A percentile compares a stretch with the other conserved stretches of the same genome.
Evolutionary conservation across 371 early-diverging fungal genomes (phyloP).

Genomic region (Conidiobolus incongruus): DNA sequence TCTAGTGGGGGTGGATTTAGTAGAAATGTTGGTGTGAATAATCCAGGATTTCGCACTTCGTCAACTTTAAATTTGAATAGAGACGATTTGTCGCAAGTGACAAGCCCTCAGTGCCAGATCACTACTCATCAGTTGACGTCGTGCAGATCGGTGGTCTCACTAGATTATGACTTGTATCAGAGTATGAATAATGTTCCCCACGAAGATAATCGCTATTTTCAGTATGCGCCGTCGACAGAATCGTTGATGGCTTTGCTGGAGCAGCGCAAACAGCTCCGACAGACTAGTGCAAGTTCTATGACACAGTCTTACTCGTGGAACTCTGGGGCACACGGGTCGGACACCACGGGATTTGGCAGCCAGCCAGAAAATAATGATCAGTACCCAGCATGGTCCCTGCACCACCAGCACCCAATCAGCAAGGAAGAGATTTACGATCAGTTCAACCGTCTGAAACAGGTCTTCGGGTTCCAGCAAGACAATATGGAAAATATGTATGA

Average conservation of each 20-base stretch:
- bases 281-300: conserved; percentile 3
- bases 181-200: too few species aligned
- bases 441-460: conserved; percentile 27
- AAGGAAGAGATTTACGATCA: conserved; percentile 36
- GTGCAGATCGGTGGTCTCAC: too few species aligned
- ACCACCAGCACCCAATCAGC: conserved; percentile 31
- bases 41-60: too few species aligned
- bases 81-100: too few species aligned
- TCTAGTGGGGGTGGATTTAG: too few species aligned
- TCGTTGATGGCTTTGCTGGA: conserved; percentile 43
- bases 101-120: too few species aligned
- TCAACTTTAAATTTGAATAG: too few species aligned
- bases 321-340: background rate
- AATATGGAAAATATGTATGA: conserved; percentile 53
- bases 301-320: conserved; percentile 3
- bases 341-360: background rate
- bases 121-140: too few species aligned
- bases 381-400: conserved; percentile 44
- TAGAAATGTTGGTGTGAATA: too few species aligned
- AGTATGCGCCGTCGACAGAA: conserved; percentile 46
- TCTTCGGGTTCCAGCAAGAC: conserved; percentile 69
- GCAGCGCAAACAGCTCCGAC: conserved; percentile 28
- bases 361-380: conserved; percentile 9
- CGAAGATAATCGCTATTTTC: conserved; percentile 36
- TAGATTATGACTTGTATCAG: too few species aligned